Base-by-base conservation (phyloP, 129 eudicot genomes). In the Artemisia argyi region DNA sequence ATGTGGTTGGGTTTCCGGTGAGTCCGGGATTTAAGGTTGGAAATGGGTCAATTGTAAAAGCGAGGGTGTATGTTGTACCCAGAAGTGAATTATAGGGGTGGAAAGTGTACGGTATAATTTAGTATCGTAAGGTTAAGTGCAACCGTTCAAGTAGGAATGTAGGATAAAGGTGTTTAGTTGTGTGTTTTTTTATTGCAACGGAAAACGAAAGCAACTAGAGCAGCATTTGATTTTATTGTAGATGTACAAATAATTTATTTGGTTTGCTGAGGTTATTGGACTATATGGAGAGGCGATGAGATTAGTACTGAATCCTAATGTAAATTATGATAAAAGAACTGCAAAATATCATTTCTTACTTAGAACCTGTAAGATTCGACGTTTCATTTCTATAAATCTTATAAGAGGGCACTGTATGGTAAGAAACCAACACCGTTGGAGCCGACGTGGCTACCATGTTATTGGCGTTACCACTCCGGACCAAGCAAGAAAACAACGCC, bases 21-120 rank as follows among this genome's bases (percentile, higher is more conserved):
- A 94, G 97, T 47, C 98, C 98, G 1, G 98, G 98, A 74, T 94
- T 94, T 71, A 94, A 90, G 91, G 70, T 90, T 52, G 97, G 91
- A 24, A 75, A 86, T 79, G 97, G 98, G 8, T 85, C 86, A 0
- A 68, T 94, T 50, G 72, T 94, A 7, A 94, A 82, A 83, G 97
- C 97, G 20, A 83, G 97, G 93, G 98, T 94, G 80, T 94, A 94
- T 83, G 96, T 94, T 74, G 89, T 90, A 18, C 89, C 96, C 28
- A 84, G 84, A 80, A 85, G 83, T 67, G 85, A 72, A 74, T 72
- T 76, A 47, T 81, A 83, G 76, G 82, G 81, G 61, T 4, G 35
- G 12, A 46, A 16, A 64, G 50, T 55, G 77, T 78, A 64, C 28
- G 63, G 65, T 64, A 18, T 71, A 77, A 53, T 49, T 77, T 50